These are phyloP conservation scores for Zoysia pacifica DNA, from an alignment of 176 grass and related monocot species.

Conservation along the genomic window DNA sequence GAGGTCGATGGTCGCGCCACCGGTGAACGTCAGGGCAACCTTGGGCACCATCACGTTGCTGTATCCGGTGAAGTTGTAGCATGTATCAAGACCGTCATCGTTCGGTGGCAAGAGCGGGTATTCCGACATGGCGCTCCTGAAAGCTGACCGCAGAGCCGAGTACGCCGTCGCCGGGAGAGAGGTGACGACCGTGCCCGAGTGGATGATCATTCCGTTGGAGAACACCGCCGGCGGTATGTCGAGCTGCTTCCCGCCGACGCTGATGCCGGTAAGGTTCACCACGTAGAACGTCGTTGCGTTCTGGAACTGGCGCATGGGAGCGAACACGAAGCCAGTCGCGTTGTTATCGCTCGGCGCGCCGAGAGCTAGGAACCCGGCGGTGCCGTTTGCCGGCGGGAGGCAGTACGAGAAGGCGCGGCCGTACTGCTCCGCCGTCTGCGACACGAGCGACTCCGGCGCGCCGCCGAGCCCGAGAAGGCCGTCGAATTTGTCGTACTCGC, in stretches of 20 bases:
- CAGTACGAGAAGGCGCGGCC: slow-evolving; percentile 71
- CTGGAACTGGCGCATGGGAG: slow-evolving; percentile 25
- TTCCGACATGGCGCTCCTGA: slow-evolving; percentile 45
- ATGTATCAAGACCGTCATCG: slow-evolving; percentile 37
- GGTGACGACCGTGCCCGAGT: slow-evolving; percentile 61
- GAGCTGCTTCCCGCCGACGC: slow-evolving; percentile 44
- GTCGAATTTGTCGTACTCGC: slow-evolving; percentile 45
- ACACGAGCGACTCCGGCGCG: slow-evolving; percentile 49
- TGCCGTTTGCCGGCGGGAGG: slow-evolving; percentile 67
- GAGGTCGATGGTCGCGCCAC: slow-evolving; percentile 13
- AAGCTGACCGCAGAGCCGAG: slow-evolving; percentile 46
- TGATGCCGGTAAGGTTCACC: slow-evolving; percentile 43
- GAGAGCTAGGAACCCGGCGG: slow-evolving; percentile 59
- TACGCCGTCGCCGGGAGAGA: slow-evolving; percentile 56
- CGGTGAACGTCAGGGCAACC: slow-evolving; percentile 22
- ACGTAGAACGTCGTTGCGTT: slow-evolving; percentile 45
- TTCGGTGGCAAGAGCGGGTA: slow-evolving; percentile 33
- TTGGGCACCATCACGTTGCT: slow-evolving; percentile 42
- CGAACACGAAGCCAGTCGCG: slow-evolving; percentile 34
- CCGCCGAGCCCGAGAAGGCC: slow-evolving; percentile 71
- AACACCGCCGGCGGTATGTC: slow-evolving; percentile 38
- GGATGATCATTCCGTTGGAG: slow-evolving; percentile 48
- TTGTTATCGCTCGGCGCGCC: slow-evolving; percentile 24
- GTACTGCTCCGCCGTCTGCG: slow-evolving; percentile 43
- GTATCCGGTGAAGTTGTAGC: slow-evolving; percentile 55